phyloP scores from a whole-genome alignment of 441 rosid genomes.

The Capsella rubella region DNA sequence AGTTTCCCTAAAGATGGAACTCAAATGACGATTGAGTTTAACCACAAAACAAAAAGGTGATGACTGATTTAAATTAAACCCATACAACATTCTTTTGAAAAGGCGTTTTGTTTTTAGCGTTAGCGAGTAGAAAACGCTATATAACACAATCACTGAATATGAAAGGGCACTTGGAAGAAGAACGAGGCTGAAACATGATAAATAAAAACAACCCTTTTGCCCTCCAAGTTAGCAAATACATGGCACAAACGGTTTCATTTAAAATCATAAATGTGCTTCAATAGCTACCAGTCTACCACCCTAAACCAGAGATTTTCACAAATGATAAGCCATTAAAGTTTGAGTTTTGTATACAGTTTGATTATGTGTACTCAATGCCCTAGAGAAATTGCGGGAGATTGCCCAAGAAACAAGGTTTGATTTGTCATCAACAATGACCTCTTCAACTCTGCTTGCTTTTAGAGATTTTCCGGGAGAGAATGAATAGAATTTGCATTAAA shows the following conservation, averaged over 20 bases:
- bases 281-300: no score
- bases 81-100: neutral
- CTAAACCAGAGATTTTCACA: no score
- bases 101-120: neutral
- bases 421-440: no score
- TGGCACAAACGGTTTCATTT: neutral
- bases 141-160: neutral
- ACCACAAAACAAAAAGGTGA: neutral
- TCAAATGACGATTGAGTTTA: constrained; percentile 9
- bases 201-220: neutral
- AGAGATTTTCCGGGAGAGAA: no score
- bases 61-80: neutral
- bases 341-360: no score
- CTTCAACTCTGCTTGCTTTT: no score
- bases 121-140: constrained; percentile 4
- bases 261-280: no score
- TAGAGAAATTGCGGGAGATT: no score
- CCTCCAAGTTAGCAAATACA: constrained; percentile 13
- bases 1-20: neutral
- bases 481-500: no score
- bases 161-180: constrained; percentile 4
- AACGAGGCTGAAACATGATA: neutral
- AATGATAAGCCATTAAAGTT: no score
- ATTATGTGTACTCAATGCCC: no score
- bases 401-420: no score